phyloP scores from a whole-genome alignment of 2,329 filamentous ascomycete genomes.

The Ascosphaera apis region DNA sequence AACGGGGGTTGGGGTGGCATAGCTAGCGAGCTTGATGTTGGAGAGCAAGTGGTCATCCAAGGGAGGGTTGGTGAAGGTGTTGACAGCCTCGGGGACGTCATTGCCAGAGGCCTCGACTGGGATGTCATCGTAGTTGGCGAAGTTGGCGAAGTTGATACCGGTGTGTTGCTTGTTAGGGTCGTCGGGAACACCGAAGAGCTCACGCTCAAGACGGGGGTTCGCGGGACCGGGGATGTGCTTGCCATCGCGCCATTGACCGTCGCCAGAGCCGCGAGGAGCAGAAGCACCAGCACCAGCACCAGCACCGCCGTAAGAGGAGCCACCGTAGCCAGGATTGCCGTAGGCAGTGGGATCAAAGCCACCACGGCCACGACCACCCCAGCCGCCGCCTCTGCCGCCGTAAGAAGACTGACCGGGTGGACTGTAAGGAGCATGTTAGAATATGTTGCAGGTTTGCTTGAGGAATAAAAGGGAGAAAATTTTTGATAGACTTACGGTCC shows the following conservation, averaged over 20 bases:
- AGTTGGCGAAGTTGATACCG: slow-evolving; percentile 90
- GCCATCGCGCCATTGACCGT: slow-evolving; percentile 89
- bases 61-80: slow-evolving; percentile 78
- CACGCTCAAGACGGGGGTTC: slow-evolving; percentile 78
- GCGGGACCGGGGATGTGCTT: slow-evolving; percentile 81
- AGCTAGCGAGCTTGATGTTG: slow-evolving; percentile 55
- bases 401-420: too few relatives aligned
- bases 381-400: slow-evolving; percentile 5
- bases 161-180: slow-evolving; percentile 90
- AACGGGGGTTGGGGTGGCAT: slow-evolving; percentile 56
- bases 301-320: slow-evolving; percentile 23
- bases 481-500: slow-evolving; percentile 7
- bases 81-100: slow-evolving; percentile 78
- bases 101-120: slow-evolving; percentile 91
- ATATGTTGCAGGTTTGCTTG: slow-evolving; percentile 28
- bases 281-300: slow-evolving; percentile 30
- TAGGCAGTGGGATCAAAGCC: slow-evolving; percentile 17
- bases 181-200: slow-evolving; percentile 77
- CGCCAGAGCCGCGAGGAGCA: slow-evolving; percentile 59
- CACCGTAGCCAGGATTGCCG: slow-evolving; percentile 47
- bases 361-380: slow-evolving; percentile 13
- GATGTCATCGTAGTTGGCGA: slow-evolving; percentile 99
- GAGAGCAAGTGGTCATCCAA: slow-evolving; percentile 77
- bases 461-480: too few relatives aligned
- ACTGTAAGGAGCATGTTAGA: slow-evolving; percentile 19